Base-by-base conservation (phyloP, 2,329 filamentous ascomycete genomes). In the Colletotrichum tamarilloi region DNA sequence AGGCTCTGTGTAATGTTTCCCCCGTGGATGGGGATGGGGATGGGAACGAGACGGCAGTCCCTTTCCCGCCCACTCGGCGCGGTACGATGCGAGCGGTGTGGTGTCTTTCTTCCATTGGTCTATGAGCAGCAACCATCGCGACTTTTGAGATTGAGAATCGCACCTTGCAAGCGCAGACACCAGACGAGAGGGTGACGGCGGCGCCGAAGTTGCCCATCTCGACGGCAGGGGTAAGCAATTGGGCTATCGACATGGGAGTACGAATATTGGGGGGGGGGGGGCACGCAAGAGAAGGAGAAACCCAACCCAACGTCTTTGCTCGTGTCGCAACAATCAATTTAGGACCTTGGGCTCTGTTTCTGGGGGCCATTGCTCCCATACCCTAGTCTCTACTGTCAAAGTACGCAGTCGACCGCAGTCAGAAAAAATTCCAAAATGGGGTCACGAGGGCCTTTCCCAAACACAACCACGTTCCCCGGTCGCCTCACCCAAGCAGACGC, bases 401-500 rank as follows among this genome's bases (percentile, higher is more conserved):
- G 32, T 12, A 35, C 32, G 32, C 32, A 35, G 32, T 32, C 32
- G 9, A 35, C 32, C 32, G 32, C 32, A 35, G 32, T 12, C 9
- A 35, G 46, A 56, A 66, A 68, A 57, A 62, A 46, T 22, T 26
- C 11, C 30, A 56, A 65, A 73, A 70, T 65, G 56, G 67, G 60
- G 70, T 73, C 70, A 66, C 70, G 70, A 73, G 70, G 60, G 6
- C 55, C 56, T 28, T 56, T 73, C 60, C 70, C 70, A 73, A 73
- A 70, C 70, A 70, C 70, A 70, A 58, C 56, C 60, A 53, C 60
- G 28, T 24, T 63, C 46, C 42, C 19, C n/a, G 19, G 42, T 49
- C 42, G 42, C 42, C 42, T 49, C 19, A 49, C 42, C 42, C 42
- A 42, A 42, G 38, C 38, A 16, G 38, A 16, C 38, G 16, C 14